Percentiles rank a stretch among this genome's conserved stretches.
These are phyloP conservation scores for Nothophaeocryptopus gaeumannii DNA, from an alignment of 2,329 filamentous ascomycete genomes.

Conservation along the genomic window DNA sequence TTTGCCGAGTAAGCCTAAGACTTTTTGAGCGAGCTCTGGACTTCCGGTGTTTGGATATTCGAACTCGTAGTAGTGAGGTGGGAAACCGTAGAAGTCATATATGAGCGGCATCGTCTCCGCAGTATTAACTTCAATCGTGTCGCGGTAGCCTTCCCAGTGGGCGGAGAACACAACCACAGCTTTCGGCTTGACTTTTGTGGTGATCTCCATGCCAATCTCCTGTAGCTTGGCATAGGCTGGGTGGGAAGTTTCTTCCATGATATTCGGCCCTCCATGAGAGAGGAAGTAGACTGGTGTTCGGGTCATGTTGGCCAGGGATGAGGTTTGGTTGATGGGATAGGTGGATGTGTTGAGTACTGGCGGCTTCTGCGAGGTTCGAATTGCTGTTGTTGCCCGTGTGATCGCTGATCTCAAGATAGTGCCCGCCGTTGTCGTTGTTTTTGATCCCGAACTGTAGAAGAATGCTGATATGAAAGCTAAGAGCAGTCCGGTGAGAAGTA, in stretches of 20 bases:
- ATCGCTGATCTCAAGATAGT: not conserved
- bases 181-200: conserved; percentile 64
- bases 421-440: conserved; percentile 3
- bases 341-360: no score
- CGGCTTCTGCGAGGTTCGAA: no score
- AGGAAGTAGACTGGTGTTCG: conserved; percentile 54
- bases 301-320: conserved; percentile 10
- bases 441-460: not conserved
- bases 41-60: conserved; percentile 64
- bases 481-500: conserved; percentile 19
- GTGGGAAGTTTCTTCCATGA: conserved; percentile 67
- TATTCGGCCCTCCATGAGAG: conserved; percentile 51
- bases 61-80: conserved; percentile 65
- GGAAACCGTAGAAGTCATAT: conserved; percentile 75
- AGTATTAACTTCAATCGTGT: conserved; percentile 63
- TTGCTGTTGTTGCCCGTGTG: not conserved
- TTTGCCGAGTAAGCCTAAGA: conserved; percentile 55
- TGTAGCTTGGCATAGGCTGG: conserved; percentile 65
- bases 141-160: conserved; percentile 65
- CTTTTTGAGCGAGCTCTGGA: conserved; percentile 56
- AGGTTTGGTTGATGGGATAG: no score
- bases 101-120: conserved; percentile 64
- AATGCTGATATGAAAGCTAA: conserved; percentile 11
- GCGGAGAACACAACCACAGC: conserved; percentile 75
- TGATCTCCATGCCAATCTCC: conserved; percentile 67